A percentile compares a stretch with the other conserved stretches of the same genome.
These are phyloP conservation scores for Dothiorella sarmentorum DNA, from an alignment of 2,329 filamentous ascomycete genomes.

Conservation along the genomic window DNA sequence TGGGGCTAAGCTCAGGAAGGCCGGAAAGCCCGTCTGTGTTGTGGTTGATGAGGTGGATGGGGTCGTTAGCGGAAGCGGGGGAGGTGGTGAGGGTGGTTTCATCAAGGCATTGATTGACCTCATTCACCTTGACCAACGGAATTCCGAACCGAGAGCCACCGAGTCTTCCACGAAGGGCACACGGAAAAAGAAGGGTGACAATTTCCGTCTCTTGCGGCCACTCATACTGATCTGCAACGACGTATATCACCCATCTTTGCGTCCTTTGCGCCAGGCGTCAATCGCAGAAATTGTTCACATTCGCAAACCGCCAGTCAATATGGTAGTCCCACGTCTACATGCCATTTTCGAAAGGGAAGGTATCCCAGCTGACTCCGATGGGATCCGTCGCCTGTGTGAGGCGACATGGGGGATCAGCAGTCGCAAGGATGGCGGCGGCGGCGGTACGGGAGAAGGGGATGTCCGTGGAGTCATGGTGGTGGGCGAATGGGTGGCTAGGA, in stretches of 20 bases:
- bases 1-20: slow-evolving; percentile 59
- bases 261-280: slow-evolving; percentile 76
- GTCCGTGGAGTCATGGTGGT: slow-evolving; percentile 82
- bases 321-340: slow-evolving; percentile 78
- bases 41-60: slow-evolving; percentile 97
- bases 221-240: slow-evolving; percentile 97
- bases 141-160: slow-evolving; percentile 43
- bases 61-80: slow-evolving; percentile 75
- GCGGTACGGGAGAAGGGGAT: slow-evolving; percentile 67
- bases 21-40: slow-evolving; percentile 84
- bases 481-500: slow-evolving; percentile 78
- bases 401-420: slow-evolving; percentile 75
- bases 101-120: slow-evolving; percentile 93
- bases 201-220: slow-evolving; percentile 81
- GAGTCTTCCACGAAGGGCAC: slow-evolving; percentile 29
- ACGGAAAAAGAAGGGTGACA: slow-evolving; percentile 74
- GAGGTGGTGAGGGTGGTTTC: slow-evolving; percentile 81
- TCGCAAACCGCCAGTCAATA: slow-evolving; percentile 81
- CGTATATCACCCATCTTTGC: slow-evolving; percentile 84
- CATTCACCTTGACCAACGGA: slow-evolving; percentile 81
- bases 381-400: slow-evolving; percentile 79
- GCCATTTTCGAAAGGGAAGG: slow-evolving; percentile 84
- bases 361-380: slow-evolving; percentile 83
- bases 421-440: slow-evolving; percentile 57
- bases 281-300: slow-evolving; percentile 91